A percentile compares a stretch with the other conserved stretches of the same genome.
Evolutionary conservation across 148 eudicot species (phyloP).

Genomic region (Rhododendron ovatum): DNA sequence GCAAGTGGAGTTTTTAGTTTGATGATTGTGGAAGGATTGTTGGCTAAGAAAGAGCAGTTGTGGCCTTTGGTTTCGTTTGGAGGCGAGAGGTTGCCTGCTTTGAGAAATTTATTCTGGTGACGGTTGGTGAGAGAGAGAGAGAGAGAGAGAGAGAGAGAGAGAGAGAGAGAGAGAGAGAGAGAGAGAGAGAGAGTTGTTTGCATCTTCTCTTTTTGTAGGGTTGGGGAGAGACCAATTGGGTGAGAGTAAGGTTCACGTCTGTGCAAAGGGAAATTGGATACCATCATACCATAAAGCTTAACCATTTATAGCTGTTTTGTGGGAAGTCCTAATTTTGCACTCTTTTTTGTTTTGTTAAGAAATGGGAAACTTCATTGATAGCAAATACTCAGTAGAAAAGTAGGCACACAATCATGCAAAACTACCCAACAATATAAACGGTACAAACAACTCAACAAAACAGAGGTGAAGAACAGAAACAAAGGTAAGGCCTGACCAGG

Average conservation of each 20-base stretch:
- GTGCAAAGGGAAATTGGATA: not conserved
- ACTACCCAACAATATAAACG: too few species aligned
- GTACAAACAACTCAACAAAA: too few species aligned
- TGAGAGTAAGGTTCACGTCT: slow-evolving; percentile 33
- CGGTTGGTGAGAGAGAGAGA: not conserved
- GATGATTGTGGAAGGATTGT: slow-evolving; percentile 16
- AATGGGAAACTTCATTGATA: too few species aligned
- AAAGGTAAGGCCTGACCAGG: too few species aligned
- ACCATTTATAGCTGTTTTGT: too few species aligned
- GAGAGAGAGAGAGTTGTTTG: not conserved
- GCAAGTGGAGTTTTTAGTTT: slow-evolving; percentile 28
- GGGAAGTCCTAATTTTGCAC: too few species aligned
- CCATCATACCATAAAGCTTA: too few species aligned
- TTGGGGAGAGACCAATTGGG: not conserved
- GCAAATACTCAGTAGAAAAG: too few species aligned
- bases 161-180: not conserved
- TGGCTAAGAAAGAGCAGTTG: slow-evolving; percentile 15
- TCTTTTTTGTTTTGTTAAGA: too few species aligned
- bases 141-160: not conserved
- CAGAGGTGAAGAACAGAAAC: too few species aligned
- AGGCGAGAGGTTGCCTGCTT: not conserved
- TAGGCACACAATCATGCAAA: too few species aligned
- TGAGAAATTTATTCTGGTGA: slow-evolving; percentile 8
- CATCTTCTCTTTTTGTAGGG: not conserved
- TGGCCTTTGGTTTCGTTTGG: slow-evolving; percentile 2